phyloP scores from a whole-genome alignment of 2,329 filamentous ascomycete genomes.

The Graphilbum ipis-grandicollis region DNA sequence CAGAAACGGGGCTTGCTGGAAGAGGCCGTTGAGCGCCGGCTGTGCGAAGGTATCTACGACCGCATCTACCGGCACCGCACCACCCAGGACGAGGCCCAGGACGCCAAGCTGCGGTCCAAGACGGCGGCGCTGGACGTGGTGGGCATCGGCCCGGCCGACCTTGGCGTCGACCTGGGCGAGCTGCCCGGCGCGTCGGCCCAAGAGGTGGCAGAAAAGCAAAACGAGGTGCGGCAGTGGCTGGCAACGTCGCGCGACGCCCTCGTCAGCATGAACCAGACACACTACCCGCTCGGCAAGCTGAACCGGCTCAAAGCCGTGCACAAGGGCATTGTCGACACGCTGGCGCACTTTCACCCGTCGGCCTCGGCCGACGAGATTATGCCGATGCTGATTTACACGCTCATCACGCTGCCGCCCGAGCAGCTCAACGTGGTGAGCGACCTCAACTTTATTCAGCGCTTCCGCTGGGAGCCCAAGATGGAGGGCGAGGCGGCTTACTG shows the following conservation, averaged over 20 bases:
- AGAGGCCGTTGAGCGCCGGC: conserved; percentile 75
- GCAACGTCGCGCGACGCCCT: conserved; percentile 55
- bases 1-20: conserved; percentile 62
- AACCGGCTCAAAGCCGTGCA: conserved; percentile 77
- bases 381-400: conserved; percentile 86
- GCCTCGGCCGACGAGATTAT: conserved; percentile 96
- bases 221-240: conserved; percentile 57
- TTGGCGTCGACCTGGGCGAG: conserved; percentile 58
- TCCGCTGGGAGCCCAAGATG: conserved; percentile 69
- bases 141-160: conserved; percentile 71
- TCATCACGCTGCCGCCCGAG: conserved; percentile 80
- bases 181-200: conserved; percentile 32
- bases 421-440: conserved; percentile 85
- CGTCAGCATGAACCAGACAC: conserved; percentile 67
- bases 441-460: conserved; percentile 83
- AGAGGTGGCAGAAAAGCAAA: conserved; percentile 38
- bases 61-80: conserved; percentile 82
- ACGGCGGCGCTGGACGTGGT: conserved; percentile 83
- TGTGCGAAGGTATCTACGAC: conserved; percentile 72
- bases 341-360: conserved; percentile 49
- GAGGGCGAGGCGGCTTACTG: conserved; percentile 94
- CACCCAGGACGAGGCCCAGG: conserved; percentile 85
- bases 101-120: conserved; percentile 87
- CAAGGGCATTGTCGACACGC: conserved; percentile 83
- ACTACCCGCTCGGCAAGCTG: conserved; percentile 80